phyloP scores from a whole-genome alignment of 1,139 yeast species.

The Geotrichum aggregatum region DNA sequence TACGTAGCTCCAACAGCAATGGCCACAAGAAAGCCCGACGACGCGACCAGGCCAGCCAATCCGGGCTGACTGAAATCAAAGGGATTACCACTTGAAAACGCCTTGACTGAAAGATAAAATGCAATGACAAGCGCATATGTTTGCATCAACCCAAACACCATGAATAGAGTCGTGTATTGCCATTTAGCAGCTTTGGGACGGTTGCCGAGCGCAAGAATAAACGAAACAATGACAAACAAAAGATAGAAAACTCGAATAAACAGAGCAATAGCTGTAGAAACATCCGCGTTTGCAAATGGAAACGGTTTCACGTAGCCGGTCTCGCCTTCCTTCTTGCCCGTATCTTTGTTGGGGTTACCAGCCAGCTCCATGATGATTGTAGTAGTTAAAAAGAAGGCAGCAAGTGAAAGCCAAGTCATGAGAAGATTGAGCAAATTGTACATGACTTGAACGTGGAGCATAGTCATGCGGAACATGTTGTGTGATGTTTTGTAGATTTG shows the following conservation, averaged over 20 bases:
- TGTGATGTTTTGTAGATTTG: conserved; percentile 78
- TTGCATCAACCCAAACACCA: conserved; percentile 42
- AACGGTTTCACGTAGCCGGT: conserved; percentile 12
- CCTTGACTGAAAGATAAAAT: conserved; percentile 39
- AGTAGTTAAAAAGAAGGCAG: conserved; percentile 76
- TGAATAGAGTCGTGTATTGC: conserved; percentile 36
- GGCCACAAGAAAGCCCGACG: conserved; percentile 50
- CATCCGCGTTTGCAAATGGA: conserved; percentile 16
- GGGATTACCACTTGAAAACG: conserved; percentile 29
- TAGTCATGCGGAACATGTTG: conserved; percentile 61
- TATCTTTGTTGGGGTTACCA: conserved; percentile 33
- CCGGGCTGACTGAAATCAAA: conserved; percentile 25
- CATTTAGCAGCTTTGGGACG: conserved; percentile 42
- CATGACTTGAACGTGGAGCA: conserved; percentile 69
- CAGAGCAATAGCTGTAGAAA: conserved; percentile 11
- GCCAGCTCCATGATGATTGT: conserved; percentile 44
- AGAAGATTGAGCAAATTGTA: conserved; percentile 68
- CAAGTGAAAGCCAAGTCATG: conserved; percentile 77
- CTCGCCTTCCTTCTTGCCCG: not conserved
- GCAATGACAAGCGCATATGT: conserved; percentile 41
- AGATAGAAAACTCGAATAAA: conserved; percentile 37
- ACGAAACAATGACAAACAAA: conserved; percentile 39
- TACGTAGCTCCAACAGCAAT: conserved; percentile 87
- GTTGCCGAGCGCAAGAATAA: conserved; percentile 44
- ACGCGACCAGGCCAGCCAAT: conserved; percentile 35